Evolutionary conservation across 768 basidiomycete species (phyloP).

Genomic region (Macrolepiota dolichaula): DNA sequence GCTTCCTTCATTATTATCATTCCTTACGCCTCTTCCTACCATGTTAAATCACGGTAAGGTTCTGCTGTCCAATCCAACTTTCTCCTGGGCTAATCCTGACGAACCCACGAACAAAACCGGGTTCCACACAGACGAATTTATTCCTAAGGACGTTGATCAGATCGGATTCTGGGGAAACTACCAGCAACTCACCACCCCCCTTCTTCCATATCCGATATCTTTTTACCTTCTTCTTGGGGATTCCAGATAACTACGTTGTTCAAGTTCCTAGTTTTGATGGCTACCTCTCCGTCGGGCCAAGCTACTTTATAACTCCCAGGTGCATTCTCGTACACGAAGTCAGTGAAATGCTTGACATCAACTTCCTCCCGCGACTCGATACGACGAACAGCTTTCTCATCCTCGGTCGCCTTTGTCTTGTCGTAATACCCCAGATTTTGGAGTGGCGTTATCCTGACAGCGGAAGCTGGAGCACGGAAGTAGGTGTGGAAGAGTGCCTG

Average conservation of each 20-base stretch:
- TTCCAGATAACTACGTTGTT: constrained; percentile 96
- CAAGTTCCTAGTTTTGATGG: constrained; percentile 50
- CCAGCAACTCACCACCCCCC: constrained; percentile 67
- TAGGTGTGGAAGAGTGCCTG: constrained; percentile 95
- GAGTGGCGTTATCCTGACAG: constrained; percentile 62
- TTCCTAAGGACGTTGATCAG: constrained; percentile 52
- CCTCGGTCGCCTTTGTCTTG: constrained; percentile 65
- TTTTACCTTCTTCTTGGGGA: constrained; percentile 70
- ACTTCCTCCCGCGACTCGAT: constrained; percentile 60
- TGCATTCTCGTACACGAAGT: constrained; percentile 74
- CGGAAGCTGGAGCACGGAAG: constrained; percentile 59
- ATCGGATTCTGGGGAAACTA: background rate
- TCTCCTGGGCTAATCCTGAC: constrained; percentile 57
- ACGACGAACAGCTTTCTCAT: constrained; percentile 47
- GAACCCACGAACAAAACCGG: constrained; percentile 79
- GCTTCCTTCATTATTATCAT: background rate
- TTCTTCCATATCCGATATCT: constrained; percentile 87
- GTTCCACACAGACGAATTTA: constrained; percentile 87
- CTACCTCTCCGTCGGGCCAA: constrained; percentile 57
- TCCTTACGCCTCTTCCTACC: constrained; percentile 1
- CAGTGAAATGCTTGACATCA: constrained; percentile 64
- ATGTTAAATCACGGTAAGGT: constrained; percentile 42
- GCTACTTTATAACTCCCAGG: constrained; percentile 50
- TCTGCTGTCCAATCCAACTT: constrained; percentile 77
- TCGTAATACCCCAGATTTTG: constrained; percentile 69